Base-by-base conservation (phyloP, 768 basidiomycete genomes). In the Russula emetica region DNA sequence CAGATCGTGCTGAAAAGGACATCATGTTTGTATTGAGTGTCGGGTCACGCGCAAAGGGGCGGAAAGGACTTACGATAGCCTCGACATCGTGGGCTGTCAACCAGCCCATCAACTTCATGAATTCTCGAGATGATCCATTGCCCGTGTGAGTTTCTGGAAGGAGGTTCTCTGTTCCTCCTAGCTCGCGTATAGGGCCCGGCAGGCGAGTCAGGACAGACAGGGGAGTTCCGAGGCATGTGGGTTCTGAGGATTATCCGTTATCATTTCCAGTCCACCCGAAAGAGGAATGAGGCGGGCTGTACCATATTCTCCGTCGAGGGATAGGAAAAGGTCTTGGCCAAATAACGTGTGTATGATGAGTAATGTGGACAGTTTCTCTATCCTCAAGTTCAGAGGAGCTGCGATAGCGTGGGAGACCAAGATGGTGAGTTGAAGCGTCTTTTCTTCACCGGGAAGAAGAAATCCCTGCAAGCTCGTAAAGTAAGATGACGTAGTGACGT, bases 71-170 rank as follows among this genome's bases (percentile, higher is more conserved):
- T 69, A 82, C 82, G 42, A 72, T 69, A 16, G 50, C n/a, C 22
- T 74, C 69, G 16, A 73, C 71, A 22, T 73, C 74, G 57, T 83
- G 77, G 6, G 77, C 74, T 87, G 93, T 93, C 71, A 93, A 74
- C 88, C 89, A 90, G 67, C 88, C 85, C 30, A 92, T 79, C 16
- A 93, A 77, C 24, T 84, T 78, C 81, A 90, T 86, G 36, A 91
- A 71, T 70, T 92, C 91, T 50, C 81, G 76, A 0, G 91, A 88
- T 1, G 89, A 87, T n/a, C 9, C n/a, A 68, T 83, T 89, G 42
- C 80, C 73, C 2, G 78, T 76, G n/a, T 83, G 79, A 14, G 76
- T 75, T 58, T 81, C 80, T 13, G 82, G 71, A 7, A 81, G 70
- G 13, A 86, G 76, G 22, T 83, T 81, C 28, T 76, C 70, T 1